phyloP scores from a whole-genome alignment of 2,329 filamentous ascomycete genomes.

The Phoma sp. region DNA sequence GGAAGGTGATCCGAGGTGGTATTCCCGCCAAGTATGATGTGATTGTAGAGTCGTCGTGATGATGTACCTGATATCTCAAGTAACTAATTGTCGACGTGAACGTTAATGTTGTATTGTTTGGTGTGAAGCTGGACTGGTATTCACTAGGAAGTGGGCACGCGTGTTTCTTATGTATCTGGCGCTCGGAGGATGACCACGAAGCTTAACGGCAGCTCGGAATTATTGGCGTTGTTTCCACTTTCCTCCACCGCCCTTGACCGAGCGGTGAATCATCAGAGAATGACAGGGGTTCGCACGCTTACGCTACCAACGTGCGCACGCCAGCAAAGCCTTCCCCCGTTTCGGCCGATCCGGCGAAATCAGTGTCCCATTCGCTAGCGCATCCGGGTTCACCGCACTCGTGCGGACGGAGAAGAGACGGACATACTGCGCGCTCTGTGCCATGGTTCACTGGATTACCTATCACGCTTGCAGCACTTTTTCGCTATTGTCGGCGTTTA shows the following conservation, averaged over 20 bases:
- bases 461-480: conserved; percentile 17
- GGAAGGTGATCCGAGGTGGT: conserved; percentile 42
- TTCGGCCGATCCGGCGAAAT: conserved; percentile 17
- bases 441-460: conserved; percentile 24
- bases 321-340: conserved; percentile 17
- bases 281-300: conserved; percentile 21
- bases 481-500: conserved; percentile 24
- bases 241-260: conserved; percentile 37
- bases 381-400: conserved; percentile 10
- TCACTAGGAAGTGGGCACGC: conserved; percentile 24
- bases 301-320: conserved; percentile 15
- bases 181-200: conserved; percentile 37
- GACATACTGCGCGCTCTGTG: conserved; percentile 13
- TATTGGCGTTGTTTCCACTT: conserved; percentile 36
- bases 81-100: not conserved
- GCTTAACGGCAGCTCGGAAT: conserved; percentile 36
- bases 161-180: conserved; percentile 43
- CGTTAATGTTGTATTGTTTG: conserved; percentile 5
- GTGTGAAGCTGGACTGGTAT: conserved; percentile 22
- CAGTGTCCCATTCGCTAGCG: conserved; percentile 8
- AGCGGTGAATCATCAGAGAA: conserved; percentile 33
- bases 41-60: conserved; percentile 12
- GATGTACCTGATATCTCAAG: conserved; percentile 8
- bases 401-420: conserved; percentile 16
- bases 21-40: conserved; percentile 18